Percentiles rank a stretch among this genome's conserved stretches.
Conservation (phyloP, 208 protist species). For the Herpetomonas tarakana region DNA sequence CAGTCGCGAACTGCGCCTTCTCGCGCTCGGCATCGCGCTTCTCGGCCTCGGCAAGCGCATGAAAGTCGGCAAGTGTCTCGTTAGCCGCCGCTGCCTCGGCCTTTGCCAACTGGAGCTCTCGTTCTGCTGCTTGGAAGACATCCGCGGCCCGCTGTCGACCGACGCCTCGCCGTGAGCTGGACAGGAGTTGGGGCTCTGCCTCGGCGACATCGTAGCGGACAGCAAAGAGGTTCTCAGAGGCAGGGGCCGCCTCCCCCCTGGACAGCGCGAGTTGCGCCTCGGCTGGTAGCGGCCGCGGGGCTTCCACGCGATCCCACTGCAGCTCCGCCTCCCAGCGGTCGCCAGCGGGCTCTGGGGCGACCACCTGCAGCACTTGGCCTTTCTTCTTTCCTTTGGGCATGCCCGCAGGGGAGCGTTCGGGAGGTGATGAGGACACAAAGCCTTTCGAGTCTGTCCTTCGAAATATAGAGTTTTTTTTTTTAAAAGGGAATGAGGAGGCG, state of each 20-base stretch:
- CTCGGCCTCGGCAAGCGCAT: conserved; percentile 24
- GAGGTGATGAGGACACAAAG: conserved; percentile 9
- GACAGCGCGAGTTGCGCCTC: conserved; percentile 21
- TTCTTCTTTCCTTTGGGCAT: conserved; percentile 25
- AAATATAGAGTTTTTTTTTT: no score
- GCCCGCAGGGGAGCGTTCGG: conserved; percentile 1
- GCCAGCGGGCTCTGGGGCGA: conserved; percentile 44
- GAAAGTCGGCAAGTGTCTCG: conserved; percentile 20
- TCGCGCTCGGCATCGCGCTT: conserved; percentile 14
- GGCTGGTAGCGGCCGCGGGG: conserved; percentile 12
- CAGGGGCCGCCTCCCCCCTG: conserved; percentile 29
- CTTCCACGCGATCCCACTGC: conserved; percentile 32
- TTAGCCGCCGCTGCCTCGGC: conserved; percentile 1
- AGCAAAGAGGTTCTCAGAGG: conserved; percentile 30
- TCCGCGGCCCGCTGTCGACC: conserved; percentile 22
- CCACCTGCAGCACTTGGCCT: conserved; percentile 20
- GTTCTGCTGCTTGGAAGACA: conserved; percentile 22
- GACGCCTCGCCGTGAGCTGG: conserved; percentile 11
- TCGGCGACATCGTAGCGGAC: conserved; percentile 16
- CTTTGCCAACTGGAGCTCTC: conserved; percentile 11
- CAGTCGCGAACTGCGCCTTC: conserved; percentile 8
- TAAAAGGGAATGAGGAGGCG: no score
- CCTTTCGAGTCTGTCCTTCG: no score
- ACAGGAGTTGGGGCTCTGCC: not conserved
- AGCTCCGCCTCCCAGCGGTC: conserved; percentile 48